Percentiles rank a stretch among this genome's conserved stretches.
These are phyloP conservation scores for Sporothrix protearum DNA, from an alignment of 2,329 filamentous ascomycete genomes.

Conservation along the genomic window DNA sequence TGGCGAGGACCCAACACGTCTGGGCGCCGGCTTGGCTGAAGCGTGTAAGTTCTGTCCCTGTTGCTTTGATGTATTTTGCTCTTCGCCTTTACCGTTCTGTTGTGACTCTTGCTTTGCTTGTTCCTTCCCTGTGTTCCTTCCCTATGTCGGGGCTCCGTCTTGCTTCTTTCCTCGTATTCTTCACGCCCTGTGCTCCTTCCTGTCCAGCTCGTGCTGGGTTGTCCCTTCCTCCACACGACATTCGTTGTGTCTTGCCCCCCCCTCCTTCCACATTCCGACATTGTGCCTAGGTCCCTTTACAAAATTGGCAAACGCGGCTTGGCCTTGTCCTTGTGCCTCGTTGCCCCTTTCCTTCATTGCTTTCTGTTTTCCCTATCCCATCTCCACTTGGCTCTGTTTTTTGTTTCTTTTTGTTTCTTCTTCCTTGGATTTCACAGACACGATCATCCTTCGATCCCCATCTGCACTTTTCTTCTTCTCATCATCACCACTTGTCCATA, in stretches of 20 bases:
- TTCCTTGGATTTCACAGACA: background rate
- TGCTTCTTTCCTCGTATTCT: conserved; percentile 2
- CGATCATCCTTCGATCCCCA: background rate
- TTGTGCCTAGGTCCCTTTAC: background rate
- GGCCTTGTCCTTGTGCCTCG: conserved; percentile 2
- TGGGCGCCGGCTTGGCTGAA: background rate
- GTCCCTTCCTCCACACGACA: background rate
- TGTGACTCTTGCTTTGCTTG: background rate
- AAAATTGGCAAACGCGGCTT: background rate
- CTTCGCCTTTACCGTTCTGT: background rate
- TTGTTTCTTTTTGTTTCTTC: background rate
- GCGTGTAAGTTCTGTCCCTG: conserved; percentile 6
- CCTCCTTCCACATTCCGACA: background rate
- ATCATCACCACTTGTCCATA: background rate
- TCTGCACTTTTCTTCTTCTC: background rate
- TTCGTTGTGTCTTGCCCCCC: background rate
- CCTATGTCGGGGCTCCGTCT: background rate
- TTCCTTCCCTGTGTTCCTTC: conserved; percentile 2
- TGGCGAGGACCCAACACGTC: background rate
- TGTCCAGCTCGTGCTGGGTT: background rate
- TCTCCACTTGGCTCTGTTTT: background rate
- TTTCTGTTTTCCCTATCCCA: background rate
- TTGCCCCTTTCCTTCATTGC: background rate
- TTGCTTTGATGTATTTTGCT: background rate
- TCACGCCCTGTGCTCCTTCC: background rate